A percentile compares a stretch with the other conserved stretches of the same genome.
Evolutionary conservation across 108 stramenopile genomes (phyloP).

Genomic region (Nitzschia inconspicua): DNA sequence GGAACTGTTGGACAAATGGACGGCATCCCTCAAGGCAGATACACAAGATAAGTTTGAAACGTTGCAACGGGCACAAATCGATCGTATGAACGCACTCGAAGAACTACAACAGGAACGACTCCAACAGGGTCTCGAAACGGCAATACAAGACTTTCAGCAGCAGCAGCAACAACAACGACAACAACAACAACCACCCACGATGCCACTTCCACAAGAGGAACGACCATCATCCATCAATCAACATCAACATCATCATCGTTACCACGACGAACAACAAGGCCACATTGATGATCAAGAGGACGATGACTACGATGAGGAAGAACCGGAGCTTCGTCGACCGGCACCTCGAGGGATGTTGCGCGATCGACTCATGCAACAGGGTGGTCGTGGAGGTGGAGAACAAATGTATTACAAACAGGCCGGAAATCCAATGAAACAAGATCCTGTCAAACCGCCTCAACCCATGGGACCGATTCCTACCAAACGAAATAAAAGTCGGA

Average conservation of each 20-base stretch:
- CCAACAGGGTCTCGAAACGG: not conserved
- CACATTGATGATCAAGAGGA: not conserved
- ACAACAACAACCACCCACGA: slow-evolving; percentile 1
- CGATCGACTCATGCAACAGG: slow-evolving; percentile 2
- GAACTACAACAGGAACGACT: not conserved
- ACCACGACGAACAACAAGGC: not conserved
- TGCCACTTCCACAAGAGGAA: too few species aligned
- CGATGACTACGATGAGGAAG: not conserved
- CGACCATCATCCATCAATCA: too few species aligned
- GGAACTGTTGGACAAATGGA: not conserved
- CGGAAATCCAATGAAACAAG: slow-evolving; percentile 8
- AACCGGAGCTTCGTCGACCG: slow-evolving; percentile 2
- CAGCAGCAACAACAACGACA: not conserved
- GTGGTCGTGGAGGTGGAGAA: not conserved
- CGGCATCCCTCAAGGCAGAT: too few species aligned
- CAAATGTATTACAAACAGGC: slow-evolving; percentile 2
- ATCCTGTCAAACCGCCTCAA: slow-evolving; percentile 4
- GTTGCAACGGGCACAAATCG: slow-evolving; percentile 1
- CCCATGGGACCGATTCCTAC: slow-evolving; percentile 4
- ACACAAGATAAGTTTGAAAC: too few species aligned
- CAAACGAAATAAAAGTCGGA: not conserved
- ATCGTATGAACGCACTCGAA: slow-evolving; percentile 10
- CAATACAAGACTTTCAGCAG: not conserved
- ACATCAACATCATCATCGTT: not conserved
- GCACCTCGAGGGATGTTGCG: slow-evolving; percentile 7